phyloP scores from a whole-genome alignment of 306 rosid genomes.

The Cucurbita moschata region DNA sequence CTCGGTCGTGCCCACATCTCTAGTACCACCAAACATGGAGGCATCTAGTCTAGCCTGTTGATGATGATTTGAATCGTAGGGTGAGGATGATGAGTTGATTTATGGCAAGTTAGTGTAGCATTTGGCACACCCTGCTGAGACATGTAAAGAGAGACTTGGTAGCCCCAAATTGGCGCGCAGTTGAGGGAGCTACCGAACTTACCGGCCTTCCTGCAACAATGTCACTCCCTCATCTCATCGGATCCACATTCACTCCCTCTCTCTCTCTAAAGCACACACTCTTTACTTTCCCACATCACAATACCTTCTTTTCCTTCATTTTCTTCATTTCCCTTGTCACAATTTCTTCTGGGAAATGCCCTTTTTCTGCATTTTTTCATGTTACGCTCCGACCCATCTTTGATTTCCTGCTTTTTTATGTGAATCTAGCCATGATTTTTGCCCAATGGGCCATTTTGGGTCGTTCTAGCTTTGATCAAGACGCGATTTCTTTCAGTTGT shows the following conservation, averaged over 20 bases:
- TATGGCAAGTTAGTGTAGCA: not conserved
- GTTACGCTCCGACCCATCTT: conserved; percentile 8
- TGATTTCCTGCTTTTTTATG: not conserved
- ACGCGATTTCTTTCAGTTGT: not conserved
- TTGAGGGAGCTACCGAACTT: conserved; percentile 54
- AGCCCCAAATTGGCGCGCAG: conserved; percentile 82
- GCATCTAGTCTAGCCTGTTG: no score
- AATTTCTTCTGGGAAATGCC: not conserved
- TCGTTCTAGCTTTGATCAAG: conserved; percentile 5
- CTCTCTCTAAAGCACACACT: conserved; percentile 14
- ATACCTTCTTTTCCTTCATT: conserved; percentile 7
- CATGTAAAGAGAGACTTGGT: conserved; percentile 16
- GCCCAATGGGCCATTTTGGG: conserved; percentile 5
- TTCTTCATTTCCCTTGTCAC: conserved; percentile 3
- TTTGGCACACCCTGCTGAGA: not conserved
- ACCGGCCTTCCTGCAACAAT: conserved; percentile 52
- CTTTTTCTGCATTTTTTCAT: not conserved
- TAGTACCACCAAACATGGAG: no score
- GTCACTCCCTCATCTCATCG: conserved; percentile 32
- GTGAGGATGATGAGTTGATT: not conserved
- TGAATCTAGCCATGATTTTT: not conserved
- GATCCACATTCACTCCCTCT: conserved; percentile 38
- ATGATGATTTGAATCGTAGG: not conserved
- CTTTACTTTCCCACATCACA: conserved; percentile 6
- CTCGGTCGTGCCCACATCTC: no score